These are phyloP conservation scores for Pyrenochaeta sp. DNA, from an alignment of 2,329 filamentous ascomycete genomes.

Conservation along the genomic window DNA sequence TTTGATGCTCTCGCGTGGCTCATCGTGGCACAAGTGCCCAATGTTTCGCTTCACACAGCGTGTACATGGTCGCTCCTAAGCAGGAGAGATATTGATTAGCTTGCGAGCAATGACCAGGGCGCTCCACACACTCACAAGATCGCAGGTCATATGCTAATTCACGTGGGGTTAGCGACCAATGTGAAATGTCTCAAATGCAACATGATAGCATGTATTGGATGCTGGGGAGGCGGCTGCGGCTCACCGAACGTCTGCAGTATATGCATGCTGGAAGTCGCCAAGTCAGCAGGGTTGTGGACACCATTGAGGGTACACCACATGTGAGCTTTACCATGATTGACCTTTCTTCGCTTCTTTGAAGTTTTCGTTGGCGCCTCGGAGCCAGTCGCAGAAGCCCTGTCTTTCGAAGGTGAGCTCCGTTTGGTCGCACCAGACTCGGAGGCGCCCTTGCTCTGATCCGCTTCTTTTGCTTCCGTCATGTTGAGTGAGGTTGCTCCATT, in stretches of 20 bases:
- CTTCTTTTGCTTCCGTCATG: conserved; percentile 43
- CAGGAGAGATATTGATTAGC: conserved; percentile 43
- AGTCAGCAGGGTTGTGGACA: conserved; percentile 40
- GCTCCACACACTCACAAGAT: conserved; percentile 52
- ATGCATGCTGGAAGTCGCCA: conserved; percentile 55
- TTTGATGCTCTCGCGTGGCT: conserved; percentile 85
- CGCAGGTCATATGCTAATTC: conserved; percentile 62
- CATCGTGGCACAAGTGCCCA: conserved; percentile 97
- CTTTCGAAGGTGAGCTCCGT: conserved; percentile 38
- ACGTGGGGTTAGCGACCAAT: conserved; percentile 44
- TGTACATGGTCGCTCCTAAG: conserved; percentile 91
- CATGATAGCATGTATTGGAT: conserved; percentile 29
- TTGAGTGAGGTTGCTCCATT: conserved; percentile 48
- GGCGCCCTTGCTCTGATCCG: conserved; percentile 38
- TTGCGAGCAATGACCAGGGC: conserved; percentile 27
- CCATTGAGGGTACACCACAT: conserved; percentile 33
- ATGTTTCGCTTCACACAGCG: conserved; percentile 99
- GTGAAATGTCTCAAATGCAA: conserved; percentile 24
- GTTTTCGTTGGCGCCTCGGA: conserved; percentile 44
- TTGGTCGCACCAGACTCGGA: conserved; percentile 36
- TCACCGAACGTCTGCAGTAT: conserved; percentile 62
- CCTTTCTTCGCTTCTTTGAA: conserved; percentile 61
- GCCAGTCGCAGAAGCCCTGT: conserved; percentile 37
- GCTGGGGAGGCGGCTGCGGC: conserved; percentile 38
- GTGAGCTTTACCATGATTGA: conserved; percentile 58